These are phyloP conservation scores for Thecaphora frezii DNA, from an alignment of 1,284 basidiomycete genomes.

Conservation along the genomic window DNA sequence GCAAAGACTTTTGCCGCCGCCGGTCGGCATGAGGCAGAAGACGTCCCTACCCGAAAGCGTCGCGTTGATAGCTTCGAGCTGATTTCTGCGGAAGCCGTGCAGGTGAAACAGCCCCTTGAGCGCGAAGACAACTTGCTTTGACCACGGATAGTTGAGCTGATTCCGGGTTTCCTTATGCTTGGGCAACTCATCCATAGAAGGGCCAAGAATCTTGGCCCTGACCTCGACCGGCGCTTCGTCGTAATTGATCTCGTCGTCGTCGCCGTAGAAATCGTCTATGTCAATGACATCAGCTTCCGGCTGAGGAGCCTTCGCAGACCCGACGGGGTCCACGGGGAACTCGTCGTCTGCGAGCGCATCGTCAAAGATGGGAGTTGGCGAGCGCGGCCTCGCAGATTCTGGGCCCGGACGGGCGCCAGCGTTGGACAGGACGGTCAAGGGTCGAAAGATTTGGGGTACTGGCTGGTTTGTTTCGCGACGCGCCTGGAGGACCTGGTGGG, in stretches of 20 bases:
- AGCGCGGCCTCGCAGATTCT: too few species aligned
- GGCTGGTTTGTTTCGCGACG: too few species aligned
- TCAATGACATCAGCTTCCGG: background rate
- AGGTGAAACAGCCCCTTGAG: slow-evolving; percentile 73
- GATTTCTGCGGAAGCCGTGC: slow-evolving; percentile 74
- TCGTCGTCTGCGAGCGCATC: too few species aligned
- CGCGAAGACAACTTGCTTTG: slow-evolving; percentile 67
- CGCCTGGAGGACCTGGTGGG: too few species aligned
- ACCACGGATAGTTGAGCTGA: slow-evolving; percentile 61
- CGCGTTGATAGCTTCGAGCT: slow-evolving; percentile 81
- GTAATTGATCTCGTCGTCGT: slow-evolving; percentile 11
- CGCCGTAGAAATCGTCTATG: slow-evolving; percentile 3
- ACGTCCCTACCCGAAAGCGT: slow-evolving; percentile 81
- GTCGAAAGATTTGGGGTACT: too few species aligned
- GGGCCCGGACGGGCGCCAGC: too few species aligned
- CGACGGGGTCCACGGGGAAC: too few species aligned
- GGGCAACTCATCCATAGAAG: slow-evolving; percentile 15
- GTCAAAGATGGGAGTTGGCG: too few species aligned
- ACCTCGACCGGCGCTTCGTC: slow-evolving; percentile 14
- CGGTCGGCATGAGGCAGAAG: slow-evolving; percentile 94
- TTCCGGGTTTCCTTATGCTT: slow-evolving; percentile 1
- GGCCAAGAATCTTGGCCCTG: slow-evolving; percentile 16
- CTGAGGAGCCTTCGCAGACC: too few species aligned
- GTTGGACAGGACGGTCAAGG: too few species aligned
- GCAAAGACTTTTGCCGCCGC: slow-evolving; percentile 78